phyloP scores from a whole-genome alignment of 306 rosid genomes.

The Vigna hirtella region DNA sequence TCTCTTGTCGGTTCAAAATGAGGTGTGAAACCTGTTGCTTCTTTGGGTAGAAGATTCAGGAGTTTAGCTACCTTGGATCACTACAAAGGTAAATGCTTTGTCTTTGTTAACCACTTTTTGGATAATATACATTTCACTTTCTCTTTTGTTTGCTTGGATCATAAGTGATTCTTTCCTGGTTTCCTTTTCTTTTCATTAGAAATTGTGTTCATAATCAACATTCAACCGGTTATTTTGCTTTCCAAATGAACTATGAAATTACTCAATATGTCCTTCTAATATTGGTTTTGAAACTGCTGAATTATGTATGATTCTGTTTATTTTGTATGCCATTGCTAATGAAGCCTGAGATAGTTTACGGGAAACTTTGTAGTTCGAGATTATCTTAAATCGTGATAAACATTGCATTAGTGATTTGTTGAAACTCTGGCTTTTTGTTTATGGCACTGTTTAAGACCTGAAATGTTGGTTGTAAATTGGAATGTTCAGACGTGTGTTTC shows the following conservation, averaged over 20 bases:
- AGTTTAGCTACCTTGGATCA: constrained; percentile 68
- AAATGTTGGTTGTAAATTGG: constrained; percentile 23
- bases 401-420: constrained; percentile 28
- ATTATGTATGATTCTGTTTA: constrained; percentile 18
- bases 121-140: constrained; percentile 54
- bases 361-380: constrained; percentile 26
- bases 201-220: constrained; percentile 43
- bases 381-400: constrained; percentile 32
- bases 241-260: constrained; percentile 48
- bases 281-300: constrained; percentile 40
- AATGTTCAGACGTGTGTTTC: constrained; percentile 8
- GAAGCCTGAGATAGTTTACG: constrained; percentile 31
- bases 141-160: constrained; percentile 76
- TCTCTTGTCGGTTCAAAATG: constrained; percentile 54
- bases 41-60: constrained; percentile 75
- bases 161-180: constrained; percentile 78
- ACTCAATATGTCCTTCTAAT: constrained; percentile 34
- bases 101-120: constrained; percentile 48
- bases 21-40: constrained; percentile 61
- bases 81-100: constrained; percentile 74
- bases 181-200: constrained; percentile 49
- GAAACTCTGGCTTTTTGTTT: constrained; percentile 22
- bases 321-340: constrained; percentile 33
- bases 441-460: constrained; percentile 27
- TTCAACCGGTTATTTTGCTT: constrained; percentile 43